Evolutionary conservation across 805 yeast species (phyloP), one percentile per base, ranked within the genome.

Genomic region (Cyberlindnera xylosilytica): DNA sequence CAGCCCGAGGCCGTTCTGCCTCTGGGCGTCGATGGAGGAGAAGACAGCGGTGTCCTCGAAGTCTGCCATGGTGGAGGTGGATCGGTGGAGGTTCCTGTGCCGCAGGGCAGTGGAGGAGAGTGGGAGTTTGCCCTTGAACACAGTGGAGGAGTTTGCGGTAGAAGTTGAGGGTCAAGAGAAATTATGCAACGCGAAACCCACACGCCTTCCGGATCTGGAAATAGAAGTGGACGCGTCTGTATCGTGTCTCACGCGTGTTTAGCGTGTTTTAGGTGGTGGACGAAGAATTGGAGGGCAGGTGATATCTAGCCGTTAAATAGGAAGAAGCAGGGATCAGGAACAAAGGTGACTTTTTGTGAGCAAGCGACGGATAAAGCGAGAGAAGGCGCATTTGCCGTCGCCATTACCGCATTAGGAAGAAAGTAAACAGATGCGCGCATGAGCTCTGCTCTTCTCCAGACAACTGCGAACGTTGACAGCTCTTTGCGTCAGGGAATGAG

Each of bases 1-100:
- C 6, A 54, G 37, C 4, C 57, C 47, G n/a, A 27, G 22, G n/a
- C 41, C 60, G 29, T 54, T 49, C 36, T 45, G 47, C 13, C 58
- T 53, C 3, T 45, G 49, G 6, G 53, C 33, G 33, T 57, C 60
- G 5, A 55, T 36, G 3, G 46, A 32, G 8, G 38, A 38, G 36
- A 18, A 41, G 26, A 27, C 38, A 13, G 17, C 20, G 5, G 28
- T 6, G 31, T 35, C 40, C 17, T 31, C 18, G 23, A 37, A 41
- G 23, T 32, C 36, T 11, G 40, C 31, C 35, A 45, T 38, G 20
- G 36, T 31, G 30, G 29, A 20, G 8, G 42, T 33, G 4, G 37
- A 13, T n/a, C 19, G 22, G 15, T 19, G 28, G 13, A 19, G 17
- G 19, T 19, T 17, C 22, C 36, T 20, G 13, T 33, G 36, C 27